phyloP scores from a whole-genome alignment of 306 rosid genomes.

The Begonia masoniana region DNA sequence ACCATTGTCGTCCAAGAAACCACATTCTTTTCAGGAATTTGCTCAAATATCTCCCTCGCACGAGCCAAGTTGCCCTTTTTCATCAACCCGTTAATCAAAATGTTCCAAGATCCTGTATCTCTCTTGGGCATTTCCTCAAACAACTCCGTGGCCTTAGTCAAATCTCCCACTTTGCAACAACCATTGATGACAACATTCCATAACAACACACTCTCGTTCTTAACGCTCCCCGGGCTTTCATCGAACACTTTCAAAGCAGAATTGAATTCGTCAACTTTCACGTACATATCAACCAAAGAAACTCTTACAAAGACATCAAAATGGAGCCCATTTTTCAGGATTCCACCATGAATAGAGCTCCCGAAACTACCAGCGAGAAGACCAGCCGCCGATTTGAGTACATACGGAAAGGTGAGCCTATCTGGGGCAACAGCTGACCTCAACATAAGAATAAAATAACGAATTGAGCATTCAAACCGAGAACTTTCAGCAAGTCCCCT shows the following conservation, averaged over 20 bases:
- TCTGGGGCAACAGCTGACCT: slow-evolving; percentile 9
- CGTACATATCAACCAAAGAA: slow-evolving; percentile 17
- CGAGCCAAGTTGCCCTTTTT: slow-evolving; percentile 9
- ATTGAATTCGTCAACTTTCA: slow-evolving; percentile 10
- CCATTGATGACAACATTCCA: slow-evolving; percentile 18
- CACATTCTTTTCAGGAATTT: slow-evolving; percentile 12
- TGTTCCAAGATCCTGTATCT: slow-evolving; percentile 17
- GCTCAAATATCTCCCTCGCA: slow-evolving; percentile 9
- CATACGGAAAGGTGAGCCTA: slow-evolving; percentile 15
- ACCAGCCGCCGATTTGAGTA: slow-evolving; percentile 16
- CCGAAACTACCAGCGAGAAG: slow-evolving; percentile 6
- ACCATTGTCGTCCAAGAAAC: slow-evolving; percentile 24
- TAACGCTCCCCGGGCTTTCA: slow-evolving; percentile 13
- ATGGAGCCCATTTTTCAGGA: slow-evolving; percentile 12
- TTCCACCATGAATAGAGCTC: slow-evolving; percentile 8
- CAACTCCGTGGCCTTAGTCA: slow-evolving; percentile 9
- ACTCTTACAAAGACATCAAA: slow-evolving; percentile 17
- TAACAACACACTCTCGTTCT: slow-evolving; percentile 8
- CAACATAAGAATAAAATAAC: slow-evolving; percentile 9
- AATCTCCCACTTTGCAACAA: slow-evolving; percentile 11
- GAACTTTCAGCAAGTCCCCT: slow-evolving; percentile 14
- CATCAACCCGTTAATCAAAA: slow-evolving; percentile 14
- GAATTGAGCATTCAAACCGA: slow-evolving; percentile 11
- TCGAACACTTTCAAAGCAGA: slow-evolving; percentile 15
- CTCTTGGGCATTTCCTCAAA: slow-evolving; percentile 13